A percentile compares a stretch with the other conserved stretches of the same genome.
These are phyloP conservation scores for Pyrus communis DNA, from an alignment of 306 rosid species.

Conservation along the genomic window DNA sequence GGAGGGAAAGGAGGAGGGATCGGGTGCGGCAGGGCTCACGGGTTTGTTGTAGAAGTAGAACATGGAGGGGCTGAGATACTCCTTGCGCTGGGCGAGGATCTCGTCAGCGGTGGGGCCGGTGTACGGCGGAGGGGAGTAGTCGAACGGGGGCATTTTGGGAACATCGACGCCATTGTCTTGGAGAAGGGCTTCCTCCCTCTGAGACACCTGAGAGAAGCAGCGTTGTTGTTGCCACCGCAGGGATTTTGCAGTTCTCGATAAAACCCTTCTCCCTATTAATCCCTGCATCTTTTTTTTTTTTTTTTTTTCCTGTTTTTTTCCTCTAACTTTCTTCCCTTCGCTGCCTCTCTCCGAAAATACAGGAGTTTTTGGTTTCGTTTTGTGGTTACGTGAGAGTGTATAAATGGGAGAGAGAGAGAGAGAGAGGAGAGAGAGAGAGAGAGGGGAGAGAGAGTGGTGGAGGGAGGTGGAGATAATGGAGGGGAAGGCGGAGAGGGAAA, in stretches of 20 bases:
- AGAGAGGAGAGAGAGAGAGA: not conserved
- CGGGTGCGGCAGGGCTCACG: constrained; percentile 30
- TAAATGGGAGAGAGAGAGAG: not conserved
- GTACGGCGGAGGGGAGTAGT: constrained; percentile 64
- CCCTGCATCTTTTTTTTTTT: constrained; percentile 38
- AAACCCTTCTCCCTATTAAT: constrained; percentile 22
- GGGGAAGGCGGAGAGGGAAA: not conserved
- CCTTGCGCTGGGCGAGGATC: constrained; percentile 66
- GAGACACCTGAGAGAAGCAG: constrained; percentile 32
- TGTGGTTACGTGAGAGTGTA: not conserved
- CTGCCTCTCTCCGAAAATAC: constrained; percentile 13
- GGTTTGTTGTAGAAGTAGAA: constrained; percentile 53
- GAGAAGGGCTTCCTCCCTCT: constrained; percentile 10
- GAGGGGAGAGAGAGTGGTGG: not conserved
- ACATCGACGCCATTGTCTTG: constrained; percentile 1
- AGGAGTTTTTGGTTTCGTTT: not conserved
- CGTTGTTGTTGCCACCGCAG: constrained; percentile 17
- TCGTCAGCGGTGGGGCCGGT: constrained; percentile 57
- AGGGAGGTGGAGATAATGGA: not conserved
- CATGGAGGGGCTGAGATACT: constrained; percentile 80
- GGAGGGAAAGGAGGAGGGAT: not conserved
- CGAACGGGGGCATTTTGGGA: constrained; percentile 57
- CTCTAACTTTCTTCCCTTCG: not conserved
- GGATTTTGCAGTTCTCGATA: constrained; percentile 6
- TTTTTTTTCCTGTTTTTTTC: not conserved